Percentiles rank a stretch among this genome's conserved stretches.
Conservation (phyloP, 139 green algal genomes). For the Edaphochlamys debaryana region DNA sequence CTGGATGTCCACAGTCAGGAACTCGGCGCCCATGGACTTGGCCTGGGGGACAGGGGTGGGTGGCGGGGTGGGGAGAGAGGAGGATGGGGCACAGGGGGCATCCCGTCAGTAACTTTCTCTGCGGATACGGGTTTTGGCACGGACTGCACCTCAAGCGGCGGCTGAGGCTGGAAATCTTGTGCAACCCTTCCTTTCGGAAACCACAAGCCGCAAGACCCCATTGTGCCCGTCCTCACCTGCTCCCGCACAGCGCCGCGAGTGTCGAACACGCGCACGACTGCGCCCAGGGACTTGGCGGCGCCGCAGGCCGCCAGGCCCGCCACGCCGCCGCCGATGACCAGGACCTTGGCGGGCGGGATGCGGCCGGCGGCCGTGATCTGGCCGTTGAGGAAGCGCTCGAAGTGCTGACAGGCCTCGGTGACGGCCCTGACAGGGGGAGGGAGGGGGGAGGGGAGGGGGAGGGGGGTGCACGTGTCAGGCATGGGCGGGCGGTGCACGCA, state of each 20-base stretch:
- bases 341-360: conserved; percentile 78
- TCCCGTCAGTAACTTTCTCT: too few relatives aligned
- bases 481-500: too few relatives aligned
- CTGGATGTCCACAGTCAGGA: conserved; percentile 84
- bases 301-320: conserved; percentile 82
- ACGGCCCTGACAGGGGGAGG: conserved; percentile 72
- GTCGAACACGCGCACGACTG: conserved; percentile 89
- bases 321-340: conserved; percentile 66
- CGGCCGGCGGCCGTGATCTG: conserved; percentile 93
- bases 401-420: conserved; percentile 82
- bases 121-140: too few relatives aligned
- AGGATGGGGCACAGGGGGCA: neutral
- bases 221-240: too few relatives aligned
- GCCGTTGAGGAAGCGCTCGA: conserved; percentile 87
- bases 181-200: too few relatives aligned
- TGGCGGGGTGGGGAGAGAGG: neutral
- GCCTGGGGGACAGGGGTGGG: conserved; percentile 45
- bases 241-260: conserved; percentile 76
- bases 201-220: neutral
- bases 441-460: neutral
- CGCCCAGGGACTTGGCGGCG: conserved; percentile 81
- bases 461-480: too few relatives aligned
- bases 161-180: too few relatives aligned
- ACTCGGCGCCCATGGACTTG: conserved; percentile 87
- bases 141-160: too few relatives aligned